phyloP scores from a whole-genome alignment of 352 stramenopile species.

The Pythium folliculosum region DNA sequence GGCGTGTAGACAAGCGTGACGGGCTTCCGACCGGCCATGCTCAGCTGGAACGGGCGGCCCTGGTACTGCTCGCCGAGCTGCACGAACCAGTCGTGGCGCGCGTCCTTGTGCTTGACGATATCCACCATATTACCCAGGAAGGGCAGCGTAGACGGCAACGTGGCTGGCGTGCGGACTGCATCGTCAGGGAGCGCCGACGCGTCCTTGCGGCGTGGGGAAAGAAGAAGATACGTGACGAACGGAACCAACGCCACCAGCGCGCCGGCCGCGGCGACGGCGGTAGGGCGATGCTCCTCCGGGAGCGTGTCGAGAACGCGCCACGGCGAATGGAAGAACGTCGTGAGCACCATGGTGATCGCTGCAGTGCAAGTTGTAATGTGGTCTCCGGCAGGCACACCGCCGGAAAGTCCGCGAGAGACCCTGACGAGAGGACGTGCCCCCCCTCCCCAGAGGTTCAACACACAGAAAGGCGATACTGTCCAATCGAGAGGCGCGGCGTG shows the following conservation, averaged over 20 bases:
- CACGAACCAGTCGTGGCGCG: conserved; percentile 50
- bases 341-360: background rate
- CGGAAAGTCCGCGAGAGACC: too few relatives aligned
- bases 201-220: background rate
- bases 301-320: conserved; percentile 1
- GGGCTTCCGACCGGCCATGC: conserved; percentile 28
- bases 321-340: background rate
- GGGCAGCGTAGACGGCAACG: conserved; percentile 2
- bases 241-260: background rate
- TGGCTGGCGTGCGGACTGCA: background rate
- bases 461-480: too few relatives aligned
- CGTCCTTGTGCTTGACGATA: conserved; percentile 29
- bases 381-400: too few relatives aligned
- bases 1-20: conserved; percentile 29
- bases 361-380: too few relatives aligned
- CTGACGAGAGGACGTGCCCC: too few relatives aligned
- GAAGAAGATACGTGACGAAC: conserved; percentile 2
- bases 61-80: conserved; percentile 34
- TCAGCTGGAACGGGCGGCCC: conserved; percentile 33
- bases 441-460: too few relatives aligned
- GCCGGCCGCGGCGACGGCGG: background rate
- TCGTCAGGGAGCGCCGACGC: background rate
- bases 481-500: too few relatives aligned
- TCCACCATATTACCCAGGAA: conserved; percentile 25
- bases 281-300: background rate